Evolutionary conservation across 257 asterid species (phyloP).

Genomic region (Solanum corneliomulleri): DNA sequence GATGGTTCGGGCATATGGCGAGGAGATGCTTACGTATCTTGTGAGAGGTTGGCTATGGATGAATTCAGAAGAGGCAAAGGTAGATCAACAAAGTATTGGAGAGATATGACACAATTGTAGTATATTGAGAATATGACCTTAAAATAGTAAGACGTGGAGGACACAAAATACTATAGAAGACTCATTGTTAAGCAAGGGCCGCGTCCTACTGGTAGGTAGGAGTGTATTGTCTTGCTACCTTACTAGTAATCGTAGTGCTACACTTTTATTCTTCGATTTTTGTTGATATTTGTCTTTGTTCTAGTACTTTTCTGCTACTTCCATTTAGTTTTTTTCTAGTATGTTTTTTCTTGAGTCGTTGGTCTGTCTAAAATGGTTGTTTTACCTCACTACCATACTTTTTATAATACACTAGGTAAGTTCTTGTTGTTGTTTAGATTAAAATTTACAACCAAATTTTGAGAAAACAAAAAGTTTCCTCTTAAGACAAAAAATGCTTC

Average conservation of each 20-base stretch:
- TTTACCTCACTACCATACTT: background rate
- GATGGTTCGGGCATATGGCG: background rate
- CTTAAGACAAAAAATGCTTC: too few relatives aligned
- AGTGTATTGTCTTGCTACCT: background rate
- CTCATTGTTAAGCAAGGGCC: too few relatives aligned
- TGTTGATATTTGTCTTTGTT: too few relatives aligned
- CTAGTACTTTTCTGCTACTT: too few relatives aligned
- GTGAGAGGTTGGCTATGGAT: background rate
- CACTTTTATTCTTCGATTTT: too few relatives aligned
- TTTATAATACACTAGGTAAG: background rate
- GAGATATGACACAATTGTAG: background rate
- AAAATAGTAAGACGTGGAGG: background rate
- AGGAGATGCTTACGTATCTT: background rate
- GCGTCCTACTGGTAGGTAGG: background rate
- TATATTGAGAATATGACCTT: too few relatives aligned
- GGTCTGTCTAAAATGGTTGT: background rate
- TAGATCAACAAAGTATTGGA: too few relatives aligned
- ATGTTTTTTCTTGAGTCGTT: background rate
- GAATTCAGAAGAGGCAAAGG: too few relatives aligned
- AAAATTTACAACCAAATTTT: background rate
- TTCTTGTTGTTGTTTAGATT: too few relatives aligned
- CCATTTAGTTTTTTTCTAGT: too few relatives aligned
- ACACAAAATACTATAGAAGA: too few relatives aligned
- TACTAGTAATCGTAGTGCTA: background rate
- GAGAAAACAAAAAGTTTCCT: too few relatives aligned